Evolutionary conservation across 345 rosid species (phyloP).

Genomic region (Arabidopsis thaliana): DNA sequence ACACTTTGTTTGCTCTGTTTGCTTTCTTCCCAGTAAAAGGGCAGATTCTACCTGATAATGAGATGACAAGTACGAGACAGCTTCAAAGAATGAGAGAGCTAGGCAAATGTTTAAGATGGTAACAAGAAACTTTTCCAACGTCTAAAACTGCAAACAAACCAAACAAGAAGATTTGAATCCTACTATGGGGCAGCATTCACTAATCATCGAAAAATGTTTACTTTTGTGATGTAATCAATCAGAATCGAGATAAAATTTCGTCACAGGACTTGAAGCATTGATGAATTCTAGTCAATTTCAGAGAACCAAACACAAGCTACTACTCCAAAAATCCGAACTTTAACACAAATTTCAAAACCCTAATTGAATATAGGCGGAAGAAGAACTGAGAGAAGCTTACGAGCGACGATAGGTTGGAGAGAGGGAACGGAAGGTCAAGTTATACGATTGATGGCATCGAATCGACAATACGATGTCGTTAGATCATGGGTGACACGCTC

Average conservation of each 20-base stretch:
- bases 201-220: background rate
- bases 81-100: background rate
- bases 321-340: background rate
- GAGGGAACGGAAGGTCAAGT: conserved; percentile 5
- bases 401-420: conserved; percentile 10
- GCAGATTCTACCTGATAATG: conserved; percentile 70
- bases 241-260: background rate
- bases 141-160: too few species aligned
- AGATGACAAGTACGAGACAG: background rate
- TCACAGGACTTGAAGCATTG: background rate
- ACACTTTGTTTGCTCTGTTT: conserved; percentile 84
- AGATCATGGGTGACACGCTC: too few species aligned
- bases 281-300: background rate
- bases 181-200: background rate
- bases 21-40: conserved; percentile 93
- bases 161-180: too few species aligned
- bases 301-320: background rate
- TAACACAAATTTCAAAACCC: background rate
- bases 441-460: background rate
- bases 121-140: too few species aligned
- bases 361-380: background rate
- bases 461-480: background rate
- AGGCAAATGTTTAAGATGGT: too few species aligned
- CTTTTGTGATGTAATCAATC: background rate
- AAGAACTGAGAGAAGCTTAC: conserved; percentile 1